Percentiles rank a stretch among this genome's conserved stretches.
phyloP scores from a whole-genome alignment of 2,329 filamentous ascomycete species.

The Hypoxylon sp. region DNA sequence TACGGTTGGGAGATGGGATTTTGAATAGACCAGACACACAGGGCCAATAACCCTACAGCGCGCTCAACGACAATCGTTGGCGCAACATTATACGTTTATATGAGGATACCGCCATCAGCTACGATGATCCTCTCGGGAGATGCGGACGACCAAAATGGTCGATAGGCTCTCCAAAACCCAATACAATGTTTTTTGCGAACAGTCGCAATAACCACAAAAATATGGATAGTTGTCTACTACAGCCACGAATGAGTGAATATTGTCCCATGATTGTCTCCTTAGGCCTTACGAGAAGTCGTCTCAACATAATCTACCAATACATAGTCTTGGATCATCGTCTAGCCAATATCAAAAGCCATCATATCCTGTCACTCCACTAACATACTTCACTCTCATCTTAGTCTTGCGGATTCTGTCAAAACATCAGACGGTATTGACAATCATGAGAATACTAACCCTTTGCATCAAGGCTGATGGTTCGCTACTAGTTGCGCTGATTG shows the following conservation, averaged over 20 bases:
- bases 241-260: conserved; percentile 27
- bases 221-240: conserved; percentile 25
- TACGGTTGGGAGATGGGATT: conserved; percentile 49
- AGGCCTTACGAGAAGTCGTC: conserved; percentile 38
- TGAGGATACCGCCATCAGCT: conserved; percentile 48
- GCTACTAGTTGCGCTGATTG: conserved; percentile 45
- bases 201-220: conserved; percentile 44
- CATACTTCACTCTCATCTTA: conserved; percentile 15
- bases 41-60: conserved; percentile 51
- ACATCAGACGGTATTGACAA: conserved; percentile 21
- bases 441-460: conserved; percentile 27
- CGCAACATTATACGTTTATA: conserved; percentile 53
- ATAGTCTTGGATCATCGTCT: conserved; percentile 1
- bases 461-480: conserved; percentile 39
- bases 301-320: conserved; percentile 15
- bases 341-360: conserved; percentile 9
- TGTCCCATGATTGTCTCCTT: conserved; percentile 21
- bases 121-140: conserved; percentile 47
- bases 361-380: conserved; percentile 8
- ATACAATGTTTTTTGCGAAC: conserved; percentile 51
- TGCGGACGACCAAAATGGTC: conserved; percentile 38
- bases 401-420: conserved; percentile 11
- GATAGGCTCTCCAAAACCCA: conserved; percentile 52
- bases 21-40: conserved; percentile 50
- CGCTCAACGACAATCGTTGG: conserved; percentile 41